Evolutionary conservation across 352 stramenopile species (phyloP).

Genomic region (Phytophthora hibernalis): DNA sequence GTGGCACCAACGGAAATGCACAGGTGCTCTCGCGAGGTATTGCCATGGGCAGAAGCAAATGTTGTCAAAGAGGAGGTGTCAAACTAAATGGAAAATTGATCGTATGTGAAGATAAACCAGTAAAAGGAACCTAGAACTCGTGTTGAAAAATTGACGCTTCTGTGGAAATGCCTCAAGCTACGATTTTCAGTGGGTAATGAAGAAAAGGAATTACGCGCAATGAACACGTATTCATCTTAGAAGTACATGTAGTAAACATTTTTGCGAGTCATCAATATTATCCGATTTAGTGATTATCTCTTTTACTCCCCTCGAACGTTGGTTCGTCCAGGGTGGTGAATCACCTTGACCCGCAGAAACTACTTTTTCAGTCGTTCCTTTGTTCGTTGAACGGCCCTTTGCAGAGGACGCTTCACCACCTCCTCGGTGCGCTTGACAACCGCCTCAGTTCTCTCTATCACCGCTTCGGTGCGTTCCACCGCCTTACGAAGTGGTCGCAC

Average conservation of each 20-base stretch:
- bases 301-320: too few relatives aligned
- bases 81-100: neutral
- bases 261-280: neutral
- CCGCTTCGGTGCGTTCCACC: slow-evolving; percentile 41
- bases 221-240: too few relatives aligned
- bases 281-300: neutral
- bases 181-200: too few relatives aligned
- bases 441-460: slow-evolving; percentile 31
- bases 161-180: too few relatives aligned
- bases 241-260: too few relatives aligned
- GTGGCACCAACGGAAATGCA: slow-evolving; percentile 5
- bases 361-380: slow-evolving; percentile 43
- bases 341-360: neutral
- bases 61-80: neutral
- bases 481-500: slow-evolving; percentile 33
- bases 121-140: too few relatives aligned
- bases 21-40: neutral
- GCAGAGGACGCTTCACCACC: slow-evolving; percentile 25
- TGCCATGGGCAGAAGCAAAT: neutral
- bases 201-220: too few relatives aligned
- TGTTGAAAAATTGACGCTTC: too few relatives aligned
- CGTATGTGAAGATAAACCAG: too few relatives aligned
- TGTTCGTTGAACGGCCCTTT: slow-evolving; percentile 33
- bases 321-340: too few relatives aligned
- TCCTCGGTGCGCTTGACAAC: slow-evolving; percentile 45